phyloP scores from a whole-genome alignment of 2,329 filamentous ascomycete genomes.

The Tolypocladium cylindrosporum region DNA sequence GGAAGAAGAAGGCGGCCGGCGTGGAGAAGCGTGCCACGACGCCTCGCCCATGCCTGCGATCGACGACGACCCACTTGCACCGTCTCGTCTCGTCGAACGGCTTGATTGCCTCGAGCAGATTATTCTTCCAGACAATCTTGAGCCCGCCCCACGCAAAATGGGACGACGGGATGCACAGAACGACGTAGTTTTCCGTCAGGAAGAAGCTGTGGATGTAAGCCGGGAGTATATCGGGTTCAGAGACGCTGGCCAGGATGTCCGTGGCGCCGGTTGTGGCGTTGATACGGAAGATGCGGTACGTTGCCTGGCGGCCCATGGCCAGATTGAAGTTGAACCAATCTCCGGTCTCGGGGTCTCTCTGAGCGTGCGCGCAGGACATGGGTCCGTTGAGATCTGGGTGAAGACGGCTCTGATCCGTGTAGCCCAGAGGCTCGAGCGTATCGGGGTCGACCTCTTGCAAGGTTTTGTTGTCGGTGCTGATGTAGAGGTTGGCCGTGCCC shows the following conservation, averaged over 20 bases:
- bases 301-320: constrained; percentile 43
- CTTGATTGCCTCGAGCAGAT: constrained; percentile 57
- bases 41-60: constrained; percentile 51
- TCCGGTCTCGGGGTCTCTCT: constrained; percentile 60
- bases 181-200: constrained; percentile 57
- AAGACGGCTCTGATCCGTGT: constrained; percentile 48
- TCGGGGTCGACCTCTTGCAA: constrained; percentile 56
- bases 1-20: constrained; percentile 66
- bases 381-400: constrained; percentile 60
- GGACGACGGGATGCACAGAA: constrained; percentile 64
- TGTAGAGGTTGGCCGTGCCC: constrained; percentile 10
- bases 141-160: constrained; percentile 49
- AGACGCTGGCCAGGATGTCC: constrained; percentile 60
- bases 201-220: constrained; percentile 82
- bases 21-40: constrained; percentile 60
- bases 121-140: constrained; percentile 53
- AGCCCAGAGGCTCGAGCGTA: constrained; percentile 62
- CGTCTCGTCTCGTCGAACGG: constrained; percentile 47
- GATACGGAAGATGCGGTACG: constrained; percentile 61
- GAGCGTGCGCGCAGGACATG: constrained; percentile 60
- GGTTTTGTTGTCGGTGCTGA: constrained; percentile 36
- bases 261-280: constrained; percentile 54
- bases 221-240: constrained; percentile 33
- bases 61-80: constrained; percentile 65
- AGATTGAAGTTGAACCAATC: constrained; percentile 79